Conservation (phyloP, 2,329 filamentous ascomycete species). For the Nothophoma quercina region DNA sequence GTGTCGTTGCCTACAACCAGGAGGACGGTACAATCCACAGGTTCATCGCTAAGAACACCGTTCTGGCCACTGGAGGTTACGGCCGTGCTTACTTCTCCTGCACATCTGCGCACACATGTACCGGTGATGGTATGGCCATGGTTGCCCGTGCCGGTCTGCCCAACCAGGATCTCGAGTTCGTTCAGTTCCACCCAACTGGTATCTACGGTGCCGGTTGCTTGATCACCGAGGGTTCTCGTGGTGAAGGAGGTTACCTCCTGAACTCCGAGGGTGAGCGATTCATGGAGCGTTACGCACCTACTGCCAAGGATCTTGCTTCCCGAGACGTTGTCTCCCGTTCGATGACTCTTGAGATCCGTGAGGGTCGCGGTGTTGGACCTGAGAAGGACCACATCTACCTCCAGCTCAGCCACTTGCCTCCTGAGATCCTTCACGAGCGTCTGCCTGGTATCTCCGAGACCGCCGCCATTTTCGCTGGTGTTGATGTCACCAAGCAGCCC, state of each 20-base stretch:
- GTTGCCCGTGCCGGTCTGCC: conserved; percentile 95
- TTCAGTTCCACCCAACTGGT: conserved; percentile 98
- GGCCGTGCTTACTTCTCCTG: conserved; percentile 98
- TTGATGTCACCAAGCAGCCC: conserved; percentile 96
- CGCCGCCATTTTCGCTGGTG: conserved; percentile 94
- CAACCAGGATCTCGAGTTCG: conserved; percentile 99
- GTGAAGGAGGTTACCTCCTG: conserved; percentile 96
- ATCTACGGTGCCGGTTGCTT: conserved; percentile 96
- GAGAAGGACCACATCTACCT: conserved; percentile 99
- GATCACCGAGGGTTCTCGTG: conserved; percentile 97
- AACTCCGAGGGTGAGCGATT: conserved; percentile 99
- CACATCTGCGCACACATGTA: conserved; percentile 97
- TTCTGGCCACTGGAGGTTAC: conserved; percentile 95
- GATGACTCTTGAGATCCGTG: conserved; percentile 98
- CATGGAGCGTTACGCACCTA: conserved; percentile 98
- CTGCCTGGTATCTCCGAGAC: conserved; percentile 99
- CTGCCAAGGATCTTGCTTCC: conserved; percentile 95
- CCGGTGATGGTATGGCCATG: conserved; percentile 99
- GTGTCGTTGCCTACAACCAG: conserved; percentile 97
- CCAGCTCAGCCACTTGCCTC: conserved; percentile 91
- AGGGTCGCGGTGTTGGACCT: conserved; percentile 93
- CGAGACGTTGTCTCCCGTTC: conserved; percentile 96
- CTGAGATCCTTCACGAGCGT: conserved; percentile 92
- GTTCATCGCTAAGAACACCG: conserved; percentile 96
- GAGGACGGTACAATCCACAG: conserved; percentile 97